These are phyloP conservation scores for Corinectria fuckeliana DNA, from an alignment of 2,329 filamentous ascomycete genomes.

Conservation along the genomic window DNA sequence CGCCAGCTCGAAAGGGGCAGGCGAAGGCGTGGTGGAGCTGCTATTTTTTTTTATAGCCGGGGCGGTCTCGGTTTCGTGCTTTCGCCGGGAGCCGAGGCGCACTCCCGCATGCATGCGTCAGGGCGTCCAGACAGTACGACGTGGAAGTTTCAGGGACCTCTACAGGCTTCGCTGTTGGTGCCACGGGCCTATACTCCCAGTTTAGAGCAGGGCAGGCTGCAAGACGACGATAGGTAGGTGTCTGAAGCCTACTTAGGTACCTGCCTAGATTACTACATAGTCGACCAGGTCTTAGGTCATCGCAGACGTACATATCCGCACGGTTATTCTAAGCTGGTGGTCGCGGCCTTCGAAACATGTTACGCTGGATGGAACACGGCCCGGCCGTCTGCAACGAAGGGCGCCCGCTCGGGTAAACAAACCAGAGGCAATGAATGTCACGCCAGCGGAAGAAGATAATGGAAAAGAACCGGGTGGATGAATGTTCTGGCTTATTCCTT, in stretches of 20 bases:
- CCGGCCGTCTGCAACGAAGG: neutral
- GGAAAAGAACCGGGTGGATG: neutral
- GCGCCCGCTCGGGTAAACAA: neutral
- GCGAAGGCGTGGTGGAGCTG: slow-evolving; percentile 6
- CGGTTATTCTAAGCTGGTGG: too few relatives aligned
- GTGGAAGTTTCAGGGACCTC: too few relatives aligned
- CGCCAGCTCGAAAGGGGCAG: slow-evolving; percentile 18
- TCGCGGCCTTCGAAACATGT: neutral
- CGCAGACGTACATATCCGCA: neutral
- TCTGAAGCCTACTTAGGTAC: neutral
- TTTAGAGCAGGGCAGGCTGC: neutral
- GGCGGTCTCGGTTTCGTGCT: neutral
- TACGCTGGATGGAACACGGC: neutral
- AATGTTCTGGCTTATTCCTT: neutral
- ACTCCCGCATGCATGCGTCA: neutral
- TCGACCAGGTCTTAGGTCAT: neutral
- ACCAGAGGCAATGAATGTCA: neutral
- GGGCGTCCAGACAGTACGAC: neutral
- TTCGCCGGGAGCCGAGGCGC: neutral
- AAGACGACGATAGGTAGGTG: neutral
- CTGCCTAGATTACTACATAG: too few relatives aligned
- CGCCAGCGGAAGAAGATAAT: neutral
- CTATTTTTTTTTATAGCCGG: slow-evolving; percentile 3
- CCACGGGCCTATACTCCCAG: neutral
- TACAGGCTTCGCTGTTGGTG: neutral